A percentile compares a stretch with the other conserved stretches of the same genome.
Evolutionary conservation across 2,329 filamentous ascomycete genomes (phyloP).

Genomic region (Lecanosticta acicola): DNA sequence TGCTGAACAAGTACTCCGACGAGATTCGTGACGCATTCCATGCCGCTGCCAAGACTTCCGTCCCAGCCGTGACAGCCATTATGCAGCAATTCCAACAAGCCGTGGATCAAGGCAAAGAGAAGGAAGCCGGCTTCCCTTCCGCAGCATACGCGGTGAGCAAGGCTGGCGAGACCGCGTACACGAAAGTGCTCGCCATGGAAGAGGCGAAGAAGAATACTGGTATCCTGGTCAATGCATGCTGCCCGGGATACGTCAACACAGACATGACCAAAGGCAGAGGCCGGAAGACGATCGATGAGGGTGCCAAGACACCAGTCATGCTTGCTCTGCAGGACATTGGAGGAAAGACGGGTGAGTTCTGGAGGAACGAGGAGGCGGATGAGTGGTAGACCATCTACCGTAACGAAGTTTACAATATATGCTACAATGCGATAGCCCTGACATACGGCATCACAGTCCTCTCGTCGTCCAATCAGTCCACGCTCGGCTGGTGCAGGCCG

Average conservation of each 20-base stretch:
- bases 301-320: constrained; percentile 34
- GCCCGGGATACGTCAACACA: constrained; percentile 35
- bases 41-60: constrained; percentile 19
- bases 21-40: constrained; percentile 42
- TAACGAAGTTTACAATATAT: not conserved
- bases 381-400: constrained; percentile 23
- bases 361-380: constrained; percentile 31
- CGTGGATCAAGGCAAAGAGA: constrained; percentile 43
- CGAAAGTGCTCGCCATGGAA: constrained; percentile 31
- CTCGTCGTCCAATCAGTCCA: not conserved
- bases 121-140: constrained; percentile 46
- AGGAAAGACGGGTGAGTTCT: constrained; percentile 32
- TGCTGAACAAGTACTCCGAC: constrained; percentile 44
- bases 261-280: constrained; percentile 35
- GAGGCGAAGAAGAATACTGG: constrained; percentile 22
- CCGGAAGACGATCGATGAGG: constrained; percentile 32
- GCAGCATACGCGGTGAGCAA: constrained; percentile 46
- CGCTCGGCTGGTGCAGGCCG: no score
- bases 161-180: constrained; percentile 33
- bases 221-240: constrained; percentile 33
- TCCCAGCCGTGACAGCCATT: constrained; percentile 41
- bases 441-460: not conserved
- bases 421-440: not conserved
- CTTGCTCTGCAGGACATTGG: constrained; percentile 32
- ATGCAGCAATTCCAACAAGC: constrained; percentile 47